Conservation (phyloP, 2,329 filamentous ascomycete species). For the Incumbomyces delicatus region DNA sequence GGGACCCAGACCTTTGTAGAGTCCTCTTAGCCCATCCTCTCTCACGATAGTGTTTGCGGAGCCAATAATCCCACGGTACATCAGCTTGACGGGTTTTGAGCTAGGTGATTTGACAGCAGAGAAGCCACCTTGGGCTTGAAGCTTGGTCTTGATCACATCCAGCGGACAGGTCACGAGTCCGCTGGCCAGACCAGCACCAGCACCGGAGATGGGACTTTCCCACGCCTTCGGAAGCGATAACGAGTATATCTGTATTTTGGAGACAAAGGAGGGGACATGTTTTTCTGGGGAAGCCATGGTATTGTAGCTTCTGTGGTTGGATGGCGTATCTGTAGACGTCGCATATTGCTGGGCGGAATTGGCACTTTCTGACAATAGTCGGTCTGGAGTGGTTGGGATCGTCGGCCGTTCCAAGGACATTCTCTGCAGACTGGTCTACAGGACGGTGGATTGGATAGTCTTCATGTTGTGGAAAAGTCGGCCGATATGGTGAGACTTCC, state of each 20-base stretch:
- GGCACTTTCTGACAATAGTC: slow-evolving; percentile 3
- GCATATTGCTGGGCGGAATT: slow-evolving; percentile 20
- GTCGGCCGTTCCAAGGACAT: slow-evolving; percentile 20
- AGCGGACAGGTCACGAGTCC: slow-evolving; percentile 93
- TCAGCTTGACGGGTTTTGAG: slow-evolving; percentile 31
- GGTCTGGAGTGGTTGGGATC: neutral
- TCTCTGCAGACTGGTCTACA: slow-evolving; percentile 4
- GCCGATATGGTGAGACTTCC: slow-evolving; percentile 1
- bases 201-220: slow-evolving; percentile 77
- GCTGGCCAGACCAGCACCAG: slow-evolving; percentile 80
- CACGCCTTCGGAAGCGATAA: slow-evolving; percentile 44
- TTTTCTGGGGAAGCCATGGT: slow-evolving; percentile 23
- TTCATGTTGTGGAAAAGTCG: neutral
- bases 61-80: slow-evolving; percentile 80
- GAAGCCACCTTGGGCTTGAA: slow-evolving; percentile 91
- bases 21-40: slow-evolving; percentile 77
- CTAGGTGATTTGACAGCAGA: slow-evolving; percentile 37
- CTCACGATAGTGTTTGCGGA: slow-evolving; percentile 77
- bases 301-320: slow-evolving; percentile 17
- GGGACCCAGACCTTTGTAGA: slow-evolving; percentile 88
- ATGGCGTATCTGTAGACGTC: slow-evolving; percentile 16
- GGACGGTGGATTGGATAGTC: neutral
- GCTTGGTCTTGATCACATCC: slow-evolving; percentile 97
- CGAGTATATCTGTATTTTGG: slow-evolving; percentile 33
- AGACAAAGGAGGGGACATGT: slow-evolving; percentile 21